Conservation (phyloP, 1,139 yeast genomes). For the Meyerozyma athensensis region DNA sequence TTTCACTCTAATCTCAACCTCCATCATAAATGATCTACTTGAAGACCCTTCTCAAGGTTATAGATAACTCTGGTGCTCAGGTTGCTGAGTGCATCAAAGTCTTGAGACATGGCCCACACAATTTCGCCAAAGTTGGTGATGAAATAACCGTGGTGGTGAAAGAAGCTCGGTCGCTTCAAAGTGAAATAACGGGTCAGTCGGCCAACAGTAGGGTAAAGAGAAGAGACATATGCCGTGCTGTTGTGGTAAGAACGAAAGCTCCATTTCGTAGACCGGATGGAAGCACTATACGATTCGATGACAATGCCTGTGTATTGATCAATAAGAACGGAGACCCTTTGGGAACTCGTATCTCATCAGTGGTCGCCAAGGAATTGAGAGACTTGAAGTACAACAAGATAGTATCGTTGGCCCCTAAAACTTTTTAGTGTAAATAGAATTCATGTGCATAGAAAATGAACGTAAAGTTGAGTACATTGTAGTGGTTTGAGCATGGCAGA, state of each 20-base stretch:
- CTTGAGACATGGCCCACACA: constrained; percentile 79
- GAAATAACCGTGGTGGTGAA: constrained; percentile 93
- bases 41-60: constrained; percentile 82
- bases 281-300: constrained; percentile 81
- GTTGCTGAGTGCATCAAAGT: constrained; percentile 95
- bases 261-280: constrained; percentile 87
- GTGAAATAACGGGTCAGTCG: constrained; percentile 62
- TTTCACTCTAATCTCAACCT: not conserved
- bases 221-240: constrained; percentile 95
- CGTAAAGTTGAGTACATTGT: not conserved
- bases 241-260: constrained; percentile 88
- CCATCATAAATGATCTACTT: constrained; percentile 64
- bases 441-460: no score
- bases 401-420: constrained; percentile 87
- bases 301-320: constrained; percentile 92
- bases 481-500: no score
- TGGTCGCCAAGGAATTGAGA: constrained; percentile 87
- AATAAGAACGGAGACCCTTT: constrained; percentile 91
- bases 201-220: constrained; percentile 81
- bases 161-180: constrained; percentile 71
- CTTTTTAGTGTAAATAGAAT: constrained; percentile 40
- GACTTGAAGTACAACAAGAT: constrained; percentile 83
- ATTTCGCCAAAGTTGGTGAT: constrained; percentile 84
- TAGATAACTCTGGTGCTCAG: constrained; percentile 94
- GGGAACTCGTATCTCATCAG: constrained; percentile 89